These are phyloP conservation scores for Mayamaea pseudoterrestris DNA, from an alignment of 108 stramenopile genomes.

Conservation along the genomic window DNA sequence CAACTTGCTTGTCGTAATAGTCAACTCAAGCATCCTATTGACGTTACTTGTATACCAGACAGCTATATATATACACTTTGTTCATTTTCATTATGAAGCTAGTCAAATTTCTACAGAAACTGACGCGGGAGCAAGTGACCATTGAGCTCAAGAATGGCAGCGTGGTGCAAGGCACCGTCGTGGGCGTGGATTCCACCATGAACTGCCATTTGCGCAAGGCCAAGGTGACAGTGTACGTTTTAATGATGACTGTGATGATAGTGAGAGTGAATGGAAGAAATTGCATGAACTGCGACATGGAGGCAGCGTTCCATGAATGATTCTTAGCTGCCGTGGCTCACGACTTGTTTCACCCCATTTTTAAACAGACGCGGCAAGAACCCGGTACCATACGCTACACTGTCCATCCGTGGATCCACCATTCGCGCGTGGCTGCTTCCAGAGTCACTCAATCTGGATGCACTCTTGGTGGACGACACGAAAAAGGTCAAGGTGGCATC, in stretches of 20 bases:
- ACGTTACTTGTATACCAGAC: no score
- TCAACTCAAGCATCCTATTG: no score
- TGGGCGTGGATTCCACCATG: slow-evolving; percentile 97
- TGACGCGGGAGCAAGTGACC: slow-evolving; percentile 94
- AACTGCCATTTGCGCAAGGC: slow-evolving; percentile 97
- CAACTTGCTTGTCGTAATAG: no score
- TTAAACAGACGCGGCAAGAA: slow-evolving; percentile 69
- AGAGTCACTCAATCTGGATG: slow-evolving; percentile 95
- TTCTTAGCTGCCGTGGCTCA: background rate
- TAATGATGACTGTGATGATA: background rate
- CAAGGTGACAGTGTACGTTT: slow-evolving; percentile 83
- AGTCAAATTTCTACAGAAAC: slow-evolving; percentile 95
- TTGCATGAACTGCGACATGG: background rate
- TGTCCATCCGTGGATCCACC: slow-evolving; percentile 89
- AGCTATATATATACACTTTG: no score
- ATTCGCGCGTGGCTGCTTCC: slow-evolving; percentile 92
- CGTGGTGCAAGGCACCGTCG: slow-evolving; percentile 90
- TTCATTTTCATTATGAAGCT: slow-evolving; percentile 74
- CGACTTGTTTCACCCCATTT: background rate
- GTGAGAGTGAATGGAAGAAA: background rate
- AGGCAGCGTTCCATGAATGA: background rate
- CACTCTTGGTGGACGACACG: slow-evolving; percentile 91
- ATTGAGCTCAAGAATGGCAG: slow-evolving; percentile 99
- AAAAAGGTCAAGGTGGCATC: slow-evolving; percentile 49
- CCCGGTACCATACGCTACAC: slow-evolving; percentile 81